phyloP scores from a whole-genome alignment of 129 eudicot genomes.

The Ambrosia artemisiifolia region DNA sequence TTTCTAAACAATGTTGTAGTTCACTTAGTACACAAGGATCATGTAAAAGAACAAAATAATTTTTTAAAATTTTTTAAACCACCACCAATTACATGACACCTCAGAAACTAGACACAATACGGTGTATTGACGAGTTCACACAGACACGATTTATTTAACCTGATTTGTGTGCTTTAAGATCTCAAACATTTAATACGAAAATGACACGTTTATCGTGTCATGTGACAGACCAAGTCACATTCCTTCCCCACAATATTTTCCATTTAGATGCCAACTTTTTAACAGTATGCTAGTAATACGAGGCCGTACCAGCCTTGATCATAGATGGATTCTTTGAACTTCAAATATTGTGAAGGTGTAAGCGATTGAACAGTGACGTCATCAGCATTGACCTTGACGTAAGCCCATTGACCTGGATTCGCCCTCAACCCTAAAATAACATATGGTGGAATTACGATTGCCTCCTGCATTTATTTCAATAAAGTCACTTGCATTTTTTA shows the following conservation, averaged over 20 bases:
- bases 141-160: too few relatives aligned
- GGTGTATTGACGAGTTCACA: too few relatives aligned
- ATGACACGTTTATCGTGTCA: too few relatives aligned
- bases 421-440: constrained; percentile 71
- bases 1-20: neutral
- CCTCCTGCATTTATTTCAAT: constrained; percentile 53
- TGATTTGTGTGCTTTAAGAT: too few relatives aligned
- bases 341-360: constrained; percentile 60
- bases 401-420: constrained; percentile 80
- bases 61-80: neutral
- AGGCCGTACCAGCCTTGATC: constrained; percentile 50
- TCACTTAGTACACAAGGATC: neutral
- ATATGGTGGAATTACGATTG: constrained; percentile 77
- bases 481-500: too few relatives aligned
- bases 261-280: too few relatives aligned
- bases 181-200: too few relatives aligned
- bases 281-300: neutral
- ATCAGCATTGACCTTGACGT: constrained; percentile 60
- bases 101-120: too few relatives aligned
- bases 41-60: neutral
- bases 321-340: constrained; percentile 60
- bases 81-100: neutral
- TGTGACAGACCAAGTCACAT: too few relatives aligned
- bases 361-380: constrained; percentile 54
- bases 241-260: too few relatives aligned